Base-by-base conservation (phyloP, 495 filamentous ascomycete species). In the Xylaria acuta region DNA sequence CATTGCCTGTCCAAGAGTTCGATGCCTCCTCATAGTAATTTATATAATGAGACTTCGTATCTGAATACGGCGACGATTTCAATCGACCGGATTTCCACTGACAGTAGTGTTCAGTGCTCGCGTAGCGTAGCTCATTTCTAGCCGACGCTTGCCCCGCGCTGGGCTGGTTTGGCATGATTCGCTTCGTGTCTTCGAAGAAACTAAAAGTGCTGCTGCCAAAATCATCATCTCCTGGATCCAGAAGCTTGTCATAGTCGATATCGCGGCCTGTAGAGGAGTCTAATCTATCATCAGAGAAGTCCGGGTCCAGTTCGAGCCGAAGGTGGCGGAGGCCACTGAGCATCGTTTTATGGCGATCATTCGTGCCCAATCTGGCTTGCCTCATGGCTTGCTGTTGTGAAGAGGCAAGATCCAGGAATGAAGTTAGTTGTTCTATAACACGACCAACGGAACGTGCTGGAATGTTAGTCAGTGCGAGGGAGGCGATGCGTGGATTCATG, bases 401-500 rank as follows among this genome's bases (percentile, higher is more conserved):
- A 6, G 80, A 77, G 53, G 79, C 79, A n/a, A 82, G 76, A 36
- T 77, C 76, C 20, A 87, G 54, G 18, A 86, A 83, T 8, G 30
- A 64, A 3, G 76, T 72, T 49, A 87, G 69, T 62, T 71, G 79
- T 22, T 79, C 71, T 38, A 83, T 81, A 12, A 86, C 70, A 8
- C 73, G 78, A 0, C 85, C 85, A 9, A 77, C 74, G 0, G 83
- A 85, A 25, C 75, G 78, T 20, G 83, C 73, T 0, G 85, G 85
- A 9, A 86, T 80, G 14, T 76, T 71, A 1, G 82, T 80, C 41
- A 87, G 68, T 12, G 80, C 80, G 8, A 87, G 69, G 2, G 81
- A 82, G 11, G 71, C 72, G 49, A 86, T 77, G 8, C 85, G 76
- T 9, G 84, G 83, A 69, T 87, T 87, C 71, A 83, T 85, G 49